Evolutionary conservation across 306 rosid species (phyloP).

Genomic region (Begonia masoniana): DNA sequence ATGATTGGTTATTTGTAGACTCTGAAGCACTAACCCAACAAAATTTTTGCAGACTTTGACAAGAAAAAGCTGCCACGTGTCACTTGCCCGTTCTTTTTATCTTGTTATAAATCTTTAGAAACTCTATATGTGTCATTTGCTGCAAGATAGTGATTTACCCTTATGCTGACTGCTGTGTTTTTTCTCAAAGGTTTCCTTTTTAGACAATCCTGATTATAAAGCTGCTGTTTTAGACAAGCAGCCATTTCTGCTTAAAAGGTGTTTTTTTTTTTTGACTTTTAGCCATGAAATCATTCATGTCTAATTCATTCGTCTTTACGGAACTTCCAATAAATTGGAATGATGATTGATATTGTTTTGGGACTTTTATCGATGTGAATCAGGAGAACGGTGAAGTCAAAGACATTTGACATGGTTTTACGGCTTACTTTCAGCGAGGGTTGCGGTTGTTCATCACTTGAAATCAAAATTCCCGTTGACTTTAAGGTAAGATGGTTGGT

Average conservation of each 20-base stretch:
- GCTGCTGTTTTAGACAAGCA: conserved; percentile 26
- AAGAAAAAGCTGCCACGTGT: too few relatives aligned
- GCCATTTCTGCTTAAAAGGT: conserved; percentile 53
- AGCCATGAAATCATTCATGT: too few relatives aligned
- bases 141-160: too few relatives aligned
- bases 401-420: conserved; percentile 75
- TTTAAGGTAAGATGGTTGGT: conserved; percentile 38
- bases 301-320: too few relatives aligned
- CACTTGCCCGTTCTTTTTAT: too few relatives aligned
- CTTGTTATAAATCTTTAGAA: too few relatives aligned
- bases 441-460: conserved; percentile 53
- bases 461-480: conserved; percentile 63
- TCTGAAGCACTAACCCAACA: too few relatives aligned
- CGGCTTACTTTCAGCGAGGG: conserved; percentile 77
- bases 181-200: conserved; percentile 31
- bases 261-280: background rate
- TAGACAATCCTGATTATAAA: conserved; percentile 38
- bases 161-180: too few relatives aligned
- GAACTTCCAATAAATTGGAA: too few relatives aligned
- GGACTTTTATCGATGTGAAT: conserved; percentile 18
- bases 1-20: too few relatives aligned
- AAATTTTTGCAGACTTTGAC: too few relatives aligned
- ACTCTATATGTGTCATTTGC: too few relatives aligned
- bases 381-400: conserved; percentile 65
- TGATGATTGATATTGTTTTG: background rate